Conservation (phyloP, 768 basidiomycete genomes). For the Mycena kentingensis region DNA sequence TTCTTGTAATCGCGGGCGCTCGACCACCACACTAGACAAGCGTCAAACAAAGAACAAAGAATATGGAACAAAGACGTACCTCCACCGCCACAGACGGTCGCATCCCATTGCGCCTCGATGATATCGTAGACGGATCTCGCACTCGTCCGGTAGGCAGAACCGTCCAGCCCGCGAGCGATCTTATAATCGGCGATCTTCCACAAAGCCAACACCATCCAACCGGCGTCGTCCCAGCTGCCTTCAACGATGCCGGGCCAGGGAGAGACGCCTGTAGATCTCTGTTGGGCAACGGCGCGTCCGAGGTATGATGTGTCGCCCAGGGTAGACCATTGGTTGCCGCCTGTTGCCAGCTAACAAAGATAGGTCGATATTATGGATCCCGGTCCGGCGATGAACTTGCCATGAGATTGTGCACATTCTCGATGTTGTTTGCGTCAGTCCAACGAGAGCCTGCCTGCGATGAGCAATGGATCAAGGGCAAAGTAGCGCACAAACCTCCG, state of each 20-base stretch:
- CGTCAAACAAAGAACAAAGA: not conserved
- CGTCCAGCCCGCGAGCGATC: conserved; percentile 38
- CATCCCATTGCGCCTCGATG: conserved; percentile 52
- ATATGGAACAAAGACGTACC: conserved; percentile 30
- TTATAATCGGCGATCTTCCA: conserved; percentile 63
- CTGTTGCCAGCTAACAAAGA: conserved; percentile 40
- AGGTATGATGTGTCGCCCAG: conserved; percentile 49
- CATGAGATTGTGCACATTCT: conserved; percentile 60
- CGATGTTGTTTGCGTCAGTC: conserved; percentile 59
- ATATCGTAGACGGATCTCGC: conserved; percentile 46
- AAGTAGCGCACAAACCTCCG: no score
- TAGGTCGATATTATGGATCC: not conserved
- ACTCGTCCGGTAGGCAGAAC: conserved; percentile 33
- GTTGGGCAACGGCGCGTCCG: conserved; percentile 38
- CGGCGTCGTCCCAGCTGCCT: conserved; percentile 56
- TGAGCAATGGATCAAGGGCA: no score
- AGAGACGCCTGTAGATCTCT: conserved; percentile 33
- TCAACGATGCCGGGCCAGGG: conserved; percentile 46
- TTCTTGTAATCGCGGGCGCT: conserved; percentile 59
- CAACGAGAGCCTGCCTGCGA: no score
- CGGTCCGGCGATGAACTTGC: conserved; percentile 2
- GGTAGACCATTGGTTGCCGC: conserved; percentile 39
- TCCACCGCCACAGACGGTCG: conserved; percentile 51
- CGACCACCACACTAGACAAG: conserved; percentile 55
- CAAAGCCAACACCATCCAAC: conserved; percentile 58